Percentiles rank a stretch among this genome's conserved stretches.
Evolutionary conservation across 2,329 filamentous ascomycete species (phyloP).

Genomic region (Fusarium verrucosum): DNA sequence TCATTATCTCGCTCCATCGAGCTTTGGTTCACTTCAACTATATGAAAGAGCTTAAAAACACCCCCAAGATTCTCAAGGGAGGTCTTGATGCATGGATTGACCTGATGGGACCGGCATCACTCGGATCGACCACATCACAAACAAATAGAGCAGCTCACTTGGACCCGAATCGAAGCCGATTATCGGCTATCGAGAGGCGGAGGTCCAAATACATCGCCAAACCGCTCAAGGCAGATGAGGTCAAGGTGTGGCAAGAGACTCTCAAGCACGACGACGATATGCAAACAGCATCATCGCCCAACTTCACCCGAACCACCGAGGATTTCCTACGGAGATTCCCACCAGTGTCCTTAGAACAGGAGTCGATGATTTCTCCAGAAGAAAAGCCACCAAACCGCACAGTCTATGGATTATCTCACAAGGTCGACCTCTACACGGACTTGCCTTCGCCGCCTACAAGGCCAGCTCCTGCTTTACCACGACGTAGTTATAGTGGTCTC

Average conservation of each 20-base stretch:
- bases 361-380: constrained; percentile 65
- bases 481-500: constrained; percentile 83
- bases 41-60: constrained; percentile 74
- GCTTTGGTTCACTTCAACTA: constrained; percentile 87
- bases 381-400: constrained; percentile 38
- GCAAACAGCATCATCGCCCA: constrained; percentile 58
- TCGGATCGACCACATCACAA: constrained; percentile 57
- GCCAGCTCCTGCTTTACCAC: constrained; percentile 73
- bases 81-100: constrained; percentile 89
- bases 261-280: constrained; percentile 73
- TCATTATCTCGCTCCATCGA: constrained; percentile 77
- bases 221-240: constrained; percentile 82
- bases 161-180: constrained; percentile 45
- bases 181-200: constrained; percentile 48
- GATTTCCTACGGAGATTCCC: constrained; percentile 88
- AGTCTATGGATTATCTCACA: constrained; percentile 46
- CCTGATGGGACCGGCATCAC: constrained; percentile 75
- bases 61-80: constrained; percentile 81
- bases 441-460: constrained; percentile 68
- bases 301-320: constrained; percentile 76
- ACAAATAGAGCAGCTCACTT: constrained; percentile 21
- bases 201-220: constrained; percentile 63
- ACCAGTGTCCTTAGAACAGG: constrained; percentile 68
- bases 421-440: constrained; percentile 56
- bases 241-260: constrained; percentile 80